Conservation (phyloP, 2,329 filamentous ascomycete species). For the Cercospora brassicicola region DNA sequence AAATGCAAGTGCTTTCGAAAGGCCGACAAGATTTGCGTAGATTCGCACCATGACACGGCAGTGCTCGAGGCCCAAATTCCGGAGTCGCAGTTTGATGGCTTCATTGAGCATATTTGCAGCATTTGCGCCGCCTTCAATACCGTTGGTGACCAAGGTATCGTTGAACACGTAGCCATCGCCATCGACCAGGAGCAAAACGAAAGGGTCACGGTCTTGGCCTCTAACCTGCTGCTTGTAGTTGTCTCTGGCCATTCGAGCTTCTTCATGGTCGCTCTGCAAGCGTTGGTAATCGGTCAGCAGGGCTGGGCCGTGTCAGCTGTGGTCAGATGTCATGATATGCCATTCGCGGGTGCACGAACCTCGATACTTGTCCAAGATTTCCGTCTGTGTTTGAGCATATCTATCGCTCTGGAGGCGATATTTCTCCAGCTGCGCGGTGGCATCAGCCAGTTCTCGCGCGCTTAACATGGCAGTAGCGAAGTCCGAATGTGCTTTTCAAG, state of each 20-base stretch:
- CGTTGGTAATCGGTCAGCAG: constrained; percentile 57
- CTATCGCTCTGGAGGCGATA: constrained; percentile 26
- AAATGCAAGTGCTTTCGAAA: constrained; percentile 50
- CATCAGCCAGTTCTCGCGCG: constrained; percentile 24
- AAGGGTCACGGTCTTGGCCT: constrained; percentile 54
- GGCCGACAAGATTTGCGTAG: constrained; percentile 49
- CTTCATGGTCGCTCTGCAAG: constrained; percentile 59
- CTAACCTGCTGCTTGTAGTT: constrained; percentile 57
- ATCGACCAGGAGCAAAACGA: constrained; percentile 62
- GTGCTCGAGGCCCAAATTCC: constrained; percentile 49
- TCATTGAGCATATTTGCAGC: constrained; percentile 58
- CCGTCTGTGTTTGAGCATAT: constrained; percentile 29
- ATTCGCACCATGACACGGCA: constrained; percentile 54
- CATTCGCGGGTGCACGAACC: too few species aligned
- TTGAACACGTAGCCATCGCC: constrained; percentile 59
- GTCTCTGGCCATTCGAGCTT: constrained; percentile 55
- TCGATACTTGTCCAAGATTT: constrained; percentile 44
- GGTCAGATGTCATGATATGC: too few species aligned
- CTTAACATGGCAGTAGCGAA: constrained; percentile 21
- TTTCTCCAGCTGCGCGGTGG: constrained; percentile 26
- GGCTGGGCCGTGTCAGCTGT: not conserved
- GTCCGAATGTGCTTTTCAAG: not conserved
- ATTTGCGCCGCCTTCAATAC: constrained; percentile 54
- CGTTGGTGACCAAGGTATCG: constrained; percentile 34
- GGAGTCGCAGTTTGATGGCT: constrained; percentile 51